Evolutionary conservation across 768 basidiomycete species (phyloP), one percentile per base, ranked within the genome.

Genomic region (Suillus paluster): DNA sequence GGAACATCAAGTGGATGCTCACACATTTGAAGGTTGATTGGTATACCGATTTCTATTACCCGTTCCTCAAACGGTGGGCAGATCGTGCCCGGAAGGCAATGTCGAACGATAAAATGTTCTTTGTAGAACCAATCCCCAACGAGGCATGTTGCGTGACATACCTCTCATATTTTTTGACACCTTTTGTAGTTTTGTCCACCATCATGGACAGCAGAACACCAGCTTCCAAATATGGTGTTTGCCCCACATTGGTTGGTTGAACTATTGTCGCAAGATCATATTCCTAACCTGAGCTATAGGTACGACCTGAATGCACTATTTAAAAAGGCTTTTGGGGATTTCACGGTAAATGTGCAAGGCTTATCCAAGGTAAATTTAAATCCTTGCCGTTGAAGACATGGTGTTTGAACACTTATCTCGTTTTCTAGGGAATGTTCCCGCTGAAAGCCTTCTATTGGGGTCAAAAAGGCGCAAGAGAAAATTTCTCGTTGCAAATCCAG

Each of bases 281-380:
- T 34, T 53, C 36, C 57, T 23, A 61, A 7, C 60, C 34, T 7
- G 19, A 44, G 21, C 17, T 48, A 5, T 59, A 94, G 92, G 92
- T 99, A 99, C 66, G 97, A 99, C 71, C 83, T 99, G 8, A 89
- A 95, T 59, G 86, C 88, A 8, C 80, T 99, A 8, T 99, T 98
- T 76, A 75, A 77, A 27, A 97, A 97, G 73, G 83, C 84, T 3
- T 94, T 94, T 64, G 88, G 92, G 0, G 84, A 91, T 68, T 91
- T 98, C 74, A 88, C 87, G 0, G 92, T 94, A 46, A 97, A 99
- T 70, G 95, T 99, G 0, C 97, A 98, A 78, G 95, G 91, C 1
- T 76, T 98, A 15, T 91, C 97, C 0, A 80, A 91, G 74, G 95
- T 96, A 70, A 45, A 84, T 74, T 38, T 96, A 70, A 45, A 84